These are phyloP conservation scores for Aureobasidium sp. DNA, from an alignment of 2,329 filamentous ascomycete genomes.

Conservation along the genomic window DNA sequence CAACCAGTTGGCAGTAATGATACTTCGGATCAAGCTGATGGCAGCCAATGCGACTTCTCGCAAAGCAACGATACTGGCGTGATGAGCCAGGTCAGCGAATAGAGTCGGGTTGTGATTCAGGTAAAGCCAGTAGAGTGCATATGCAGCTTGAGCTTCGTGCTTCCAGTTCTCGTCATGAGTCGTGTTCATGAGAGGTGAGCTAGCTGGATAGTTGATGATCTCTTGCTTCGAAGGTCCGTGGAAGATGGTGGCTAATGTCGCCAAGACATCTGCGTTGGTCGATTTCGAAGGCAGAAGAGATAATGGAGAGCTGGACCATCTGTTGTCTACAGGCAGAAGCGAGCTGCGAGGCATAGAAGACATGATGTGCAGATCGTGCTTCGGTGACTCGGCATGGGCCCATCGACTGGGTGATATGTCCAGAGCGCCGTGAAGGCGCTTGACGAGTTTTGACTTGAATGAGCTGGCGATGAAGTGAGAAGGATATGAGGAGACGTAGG, in stretches of 20 bases:
- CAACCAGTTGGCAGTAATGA: conserved; percentile 51
- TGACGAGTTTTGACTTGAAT: conserved; percentile 40
- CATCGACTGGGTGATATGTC: conserved; percentile 41
- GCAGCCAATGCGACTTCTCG: conserved; percentile 51
- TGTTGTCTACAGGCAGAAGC: conserved; percentile 39
- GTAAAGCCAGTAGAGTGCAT: conserved; percentile 50
- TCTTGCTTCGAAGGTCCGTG: conserved; percentile 42
- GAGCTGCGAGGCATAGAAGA: conserved; percentile 49
- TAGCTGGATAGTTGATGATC: conserved; percentile 31
- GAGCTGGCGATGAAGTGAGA: conserved; percentile 46
- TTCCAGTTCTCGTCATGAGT: conserved; percentile 20
- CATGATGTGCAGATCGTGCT: conserved; percentile 51
- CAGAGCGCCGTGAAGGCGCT: conserved; percentile 42
- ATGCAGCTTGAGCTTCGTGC: conserved; percentile 46
- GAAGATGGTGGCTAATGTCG: conserved; percentile 50
- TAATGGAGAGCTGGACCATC: conserved; percentile 36
- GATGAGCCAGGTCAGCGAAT: conserved; percentile 46
- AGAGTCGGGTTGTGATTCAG: conserved; percentile 43
- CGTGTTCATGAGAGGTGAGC: conserved; percentile 24
- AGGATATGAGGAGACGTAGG: conserved; percentile 49
- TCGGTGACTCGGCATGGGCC: conserved; percentile 49
- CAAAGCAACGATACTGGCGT: conserved; percentile 52
- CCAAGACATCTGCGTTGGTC: conserved; percentile 48
- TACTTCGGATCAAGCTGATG: conserved; percentile 44
- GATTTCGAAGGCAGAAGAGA: conserved; percentile 46